Evolutionary conservation across 805 yeast genomes (phyloP), one percentile per base, ranked within the genome.

Genomic region (Helenozyma baotianmanensis): DNA sequence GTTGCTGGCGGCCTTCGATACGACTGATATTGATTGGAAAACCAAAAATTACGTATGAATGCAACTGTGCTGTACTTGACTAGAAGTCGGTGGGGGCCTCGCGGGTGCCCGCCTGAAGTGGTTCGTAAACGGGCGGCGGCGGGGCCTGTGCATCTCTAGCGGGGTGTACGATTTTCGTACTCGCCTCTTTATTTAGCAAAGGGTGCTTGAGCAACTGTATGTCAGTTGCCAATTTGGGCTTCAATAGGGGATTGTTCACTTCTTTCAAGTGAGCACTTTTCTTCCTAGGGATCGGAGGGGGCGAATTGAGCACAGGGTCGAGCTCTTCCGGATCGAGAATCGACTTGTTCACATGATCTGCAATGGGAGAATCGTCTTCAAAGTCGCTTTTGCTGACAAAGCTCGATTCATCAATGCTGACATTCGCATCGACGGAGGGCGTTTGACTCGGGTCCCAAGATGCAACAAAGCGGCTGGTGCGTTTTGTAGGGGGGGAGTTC

Each of bases 141-240:
- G n/a, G n/a, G n/a, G n/a, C n/a, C n/a, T n/a, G n/a, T n/a, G n/a
- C n/a, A n/a, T n/a, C 19, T 17, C 19, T 17, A 17, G 25, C 35
- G 9, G 21, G 15, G 1, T 21, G 1, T 14, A 14, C 15, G 10
- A 54, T 35, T 14, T 47, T 52, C 4, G 52, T 45, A 40, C 60
- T 53, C 17, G 68, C 68, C 29, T 45, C 53, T 35, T 57, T 62
- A 39, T 65, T 64, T 16, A 64, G 51, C 22, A 64, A 45, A 3
- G 64, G 62, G 8, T 45, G 37, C 31, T 47, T 53, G 17, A 50
- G 23, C 19, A 17, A 17, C 5, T 17, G 5, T 5, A 5, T 17
- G 19, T 17, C 8, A 6, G 5, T 8, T 5, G 5, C 19, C 19
- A 17, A 5, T 17, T 17, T 17, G 19, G 19, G 19, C 8, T 17